Conservation (phyloP, 345 rosid species). For the Eucalyptus camaldulensis region DNA sequence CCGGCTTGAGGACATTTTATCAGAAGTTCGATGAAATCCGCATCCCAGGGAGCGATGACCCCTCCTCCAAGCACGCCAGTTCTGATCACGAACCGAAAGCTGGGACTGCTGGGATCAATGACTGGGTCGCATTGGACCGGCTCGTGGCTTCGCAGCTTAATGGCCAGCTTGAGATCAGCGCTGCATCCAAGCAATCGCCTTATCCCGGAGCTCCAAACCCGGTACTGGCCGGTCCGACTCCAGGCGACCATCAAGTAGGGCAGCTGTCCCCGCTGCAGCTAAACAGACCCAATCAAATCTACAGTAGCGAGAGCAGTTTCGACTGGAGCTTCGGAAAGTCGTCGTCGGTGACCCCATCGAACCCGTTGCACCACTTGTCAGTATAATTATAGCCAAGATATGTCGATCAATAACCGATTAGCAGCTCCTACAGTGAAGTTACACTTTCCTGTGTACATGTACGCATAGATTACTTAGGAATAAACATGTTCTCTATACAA, state of each 20-base stretch:
- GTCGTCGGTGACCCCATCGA: constrained; percentile 45
- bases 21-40: constrained; percentile 27
- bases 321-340: constrained; percentile 66
- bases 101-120: constrained; percentile 11
- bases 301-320: constrained; percentile 10
- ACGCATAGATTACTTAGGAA: background rate
- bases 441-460: background rate
- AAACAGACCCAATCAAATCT: background rate
- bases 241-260: background rate
- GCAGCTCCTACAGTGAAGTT: background rate
- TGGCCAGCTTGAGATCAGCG: constrained; percentile 31
- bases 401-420: background rate
- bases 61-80: background rate
- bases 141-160: constrained; percentile 94
- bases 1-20: background rate
- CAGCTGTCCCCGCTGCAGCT: background rate
- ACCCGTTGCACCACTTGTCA: constrained; percentile 60
- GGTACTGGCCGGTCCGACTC: background rate
- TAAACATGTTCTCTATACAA: background rate
- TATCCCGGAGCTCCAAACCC: background rate
- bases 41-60: constrained; percentile 2
- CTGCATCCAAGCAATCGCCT: constrained; percentile 10
- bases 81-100: background rate
- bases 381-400: constrained; percentile 15
- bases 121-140: constrained; percentile 79